These are phyloP conservation scores for Eucalyptus victrix DNA, from an alignment of 345 rosid genomes.

Conservation along the genomic window DNA sequence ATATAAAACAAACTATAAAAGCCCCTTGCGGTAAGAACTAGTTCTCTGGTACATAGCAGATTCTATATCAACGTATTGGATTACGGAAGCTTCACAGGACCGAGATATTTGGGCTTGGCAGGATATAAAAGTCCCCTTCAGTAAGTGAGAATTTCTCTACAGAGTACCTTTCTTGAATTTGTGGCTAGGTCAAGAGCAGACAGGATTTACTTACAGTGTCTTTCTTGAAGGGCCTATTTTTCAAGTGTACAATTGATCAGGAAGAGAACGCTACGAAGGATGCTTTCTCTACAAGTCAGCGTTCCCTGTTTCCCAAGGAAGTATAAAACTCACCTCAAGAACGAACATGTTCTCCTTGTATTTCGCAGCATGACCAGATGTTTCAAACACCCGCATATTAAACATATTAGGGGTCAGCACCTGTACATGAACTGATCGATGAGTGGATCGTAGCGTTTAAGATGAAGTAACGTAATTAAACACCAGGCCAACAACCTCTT, in stretches of 20 bases:
- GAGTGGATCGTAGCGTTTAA: not conserved
- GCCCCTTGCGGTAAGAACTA: no score
- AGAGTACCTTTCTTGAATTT: accelerated
- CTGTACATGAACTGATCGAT: constrained; percentile 11
- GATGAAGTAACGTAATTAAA: not conserved
- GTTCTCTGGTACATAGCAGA: no score
- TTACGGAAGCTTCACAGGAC: accelerated
- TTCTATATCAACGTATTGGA: no score
- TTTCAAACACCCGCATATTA: constrained; percentile 87
- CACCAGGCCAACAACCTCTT: constrained; percentile 37
- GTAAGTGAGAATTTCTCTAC: no score
- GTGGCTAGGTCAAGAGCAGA: not conserved
- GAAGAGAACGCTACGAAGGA: no score
- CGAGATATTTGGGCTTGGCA: no score
- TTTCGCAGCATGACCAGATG: constrained; percentile 87
- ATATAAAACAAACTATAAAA: accelerated
- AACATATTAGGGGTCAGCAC: constrained; percentile 82
- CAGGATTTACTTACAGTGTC: no score
- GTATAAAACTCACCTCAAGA: constrained; percentile 45
- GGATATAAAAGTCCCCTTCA: no score
- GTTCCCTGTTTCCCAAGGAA: no score
- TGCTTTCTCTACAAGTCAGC: no score
- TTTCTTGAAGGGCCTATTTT: no score
- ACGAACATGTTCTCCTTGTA: constrained; percentile 93
- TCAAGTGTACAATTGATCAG: no score